Conservation (phyloP, 169 alveolate species). For the Plasmodium relictum region DNA sequence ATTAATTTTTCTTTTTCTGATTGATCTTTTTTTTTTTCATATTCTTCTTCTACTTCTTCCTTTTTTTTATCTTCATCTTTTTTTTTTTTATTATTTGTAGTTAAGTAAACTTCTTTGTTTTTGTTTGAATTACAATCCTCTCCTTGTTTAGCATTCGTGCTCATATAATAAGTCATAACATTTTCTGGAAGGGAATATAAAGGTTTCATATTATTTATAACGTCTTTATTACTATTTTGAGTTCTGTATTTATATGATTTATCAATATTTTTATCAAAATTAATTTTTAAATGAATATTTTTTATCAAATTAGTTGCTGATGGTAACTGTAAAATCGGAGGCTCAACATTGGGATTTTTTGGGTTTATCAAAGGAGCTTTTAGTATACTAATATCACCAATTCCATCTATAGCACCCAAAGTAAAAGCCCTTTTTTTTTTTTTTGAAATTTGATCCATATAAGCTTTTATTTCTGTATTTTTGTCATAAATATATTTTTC, state of each 20-base stretch:
- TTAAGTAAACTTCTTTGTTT: neutral
- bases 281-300: slow-evolving; percentile 62
- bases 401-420: slow-evolving; percentile 67
- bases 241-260: slow-evolving; percentile 52
- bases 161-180: slow-evolving; percentile 47
- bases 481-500: slow-evolving; percentile 12
- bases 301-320: slow-evolving; percentile 68
- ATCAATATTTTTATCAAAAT: slow-evolving; percentile 58
- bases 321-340: slow-evolving; percentile 67
- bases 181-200: slow-evolving; percentile 66
- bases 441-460: slow-evolving; percentile 10
- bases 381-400: slow-evolving; percentile 48
- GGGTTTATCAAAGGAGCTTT: slow-evolving; percentile 74
- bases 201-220: slow-evolving; percentile 61
- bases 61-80: neutral
- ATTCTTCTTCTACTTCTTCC: neutral
- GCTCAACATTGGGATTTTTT: slow-evolving; percentile 33
- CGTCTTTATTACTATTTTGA: slow-evolving; percentile 62
- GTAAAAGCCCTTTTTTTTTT: slow-evolving; percentile 69
- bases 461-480: slow-evolving; percentile 19
- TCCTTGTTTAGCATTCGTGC: slow-evolving; percentile 3
- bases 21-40: slow-evolving; percentile 5
- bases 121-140: neutral
- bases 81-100: neutral
- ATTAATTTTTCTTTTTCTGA: slow-evolving; percentile 11